Percentiles rank a stretch among this genome's conserved stretches.
Evolutionary conservation across 2,329 filamentous ascomycete species (phyloP).

Genomic region (Aspergillus niger): DNA sequence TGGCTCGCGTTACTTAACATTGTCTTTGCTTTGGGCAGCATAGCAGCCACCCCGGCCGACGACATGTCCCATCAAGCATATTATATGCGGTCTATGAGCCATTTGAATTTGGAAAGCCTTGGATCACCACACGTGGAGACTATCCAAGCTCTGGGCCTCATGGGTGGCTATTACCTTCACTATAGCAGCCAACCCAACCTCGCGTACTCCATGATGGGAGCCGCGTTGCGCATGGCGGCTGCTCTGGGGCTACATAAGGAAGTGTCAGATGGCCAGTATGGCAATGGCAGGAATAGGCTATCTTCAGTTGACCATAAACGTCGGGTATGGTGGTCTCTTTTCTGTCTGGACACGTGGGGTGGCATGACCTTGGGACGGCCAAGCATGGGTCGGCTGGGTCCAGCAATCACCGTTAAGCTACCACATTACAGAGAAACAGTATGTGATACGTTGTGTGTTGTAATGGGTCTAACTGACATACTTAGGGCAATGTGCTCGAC

Average conservation of each 20-base stretch:
- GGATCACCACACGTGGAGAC: conserved; percentile 73
- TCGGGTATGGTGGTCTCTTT: conserved; percentile 74
- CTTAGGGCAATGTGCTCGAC: conserved; percentile 61
- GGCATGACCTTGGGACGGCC: conserved; percentile 70
- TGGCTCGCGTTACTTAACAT: conserved; percentile 76
- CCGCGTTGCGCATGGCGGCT: conserved; percentile 72
- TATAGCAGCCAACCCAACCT: conserved; percentile 77
- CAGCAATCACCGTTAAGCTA: conserved; percentile 66
- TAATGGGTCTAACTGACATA: conserved; percentile 15
- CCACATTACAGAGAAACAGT: conserved; percentile 55
- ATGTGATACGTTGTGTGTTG: neutral
- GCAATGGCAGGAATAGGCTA: conserved; percentile 47
- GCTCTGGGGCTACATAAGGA: conserved; percentile 72
- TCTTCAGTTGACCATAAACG: conserved; percentile 63
- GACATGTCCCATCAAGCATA: conserved; percentile 70
- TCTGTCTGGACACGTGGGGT: conserved; percentile 74
- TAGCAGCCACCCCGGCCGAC: conserved; percentile 63
- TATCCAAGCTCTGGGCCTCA: conserved; percentile 69
- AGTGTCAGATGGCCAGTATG: conserved; percentile 49
- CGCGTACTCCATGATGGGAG: conserved; percentile 71
- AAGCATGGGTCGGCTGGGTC: conserved; percentile 67
- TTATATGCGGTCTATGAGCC: conserved; percentile 67
- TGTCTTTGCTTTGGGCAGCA: conserved; percentile 73
- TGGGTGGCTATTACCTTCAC: conserved; percentile 76
- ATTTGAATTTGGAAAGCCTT: conserved; percentile 67